Conservation (phyloP, 2,329 filamentous ascomycete species). For the Alternaria hordeiaustralica region DNA sequence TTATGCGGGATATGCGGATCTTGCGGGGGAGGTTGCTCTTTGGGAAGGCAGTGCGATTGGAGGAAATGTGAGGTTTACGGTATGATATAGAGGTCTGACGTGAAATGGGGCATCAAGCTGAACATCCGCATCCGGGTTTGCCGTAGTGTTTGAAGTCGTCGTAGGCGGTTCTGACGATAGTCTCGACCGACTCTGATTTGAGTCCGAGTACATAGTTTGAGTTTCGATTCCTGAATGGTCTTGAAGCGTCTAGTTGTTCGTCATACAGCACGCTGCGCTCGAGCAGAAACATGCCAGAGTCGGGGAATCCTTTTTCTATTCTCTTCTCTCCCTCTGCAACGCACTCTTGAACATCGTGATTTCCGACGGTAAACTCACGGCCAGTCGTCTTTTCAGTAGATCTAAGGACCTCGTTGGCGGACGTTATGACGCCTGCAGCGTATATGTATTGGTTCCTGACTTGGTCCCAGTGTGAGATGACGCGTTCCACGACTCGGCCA, state of each 20-base stretch:
- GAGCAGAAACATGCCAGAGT: constrained; percentile 49
- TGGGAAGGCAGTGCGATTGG: not conserved
- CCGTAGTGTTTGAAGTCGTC: constrained; percentile 29
- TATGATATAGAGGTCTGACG: not conserved
- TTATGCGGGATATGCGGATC: not conserved
- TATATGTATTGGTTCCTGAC: constrained; percentile 48
- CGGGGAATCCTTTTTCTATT: constrained; percentile 46
- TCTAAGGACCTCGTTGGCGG: constrained; percentile 41
- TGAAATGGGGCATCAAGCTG: constrained; percentile 13
- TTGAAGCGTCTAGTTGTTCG: constrained; percentile 27
- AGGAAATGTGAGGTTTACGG: not conserved
- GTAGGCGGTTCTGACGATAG: constrained; percentile 25
- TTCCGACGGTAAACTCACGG: constrained; percentile 39
- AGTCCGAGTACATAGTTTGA: constrained; percentile 27
- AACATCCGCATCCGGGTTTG: constrained; percentile 46
- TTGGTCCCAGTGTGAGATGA: constrained; percentile 40
- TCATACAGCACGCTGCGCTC: constrained; percentile 50
- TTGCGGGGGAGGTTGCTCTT: not conserved
- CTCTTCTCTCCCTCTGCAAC: constrained; percentile 44
- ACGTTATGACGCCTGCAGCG: constrained; percentile 40
- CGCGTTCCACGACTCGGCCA: constrained; percentile 33
- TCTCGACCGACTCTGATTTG: constrained; percentile 23
- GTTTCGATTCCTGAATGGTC: constrained; percentile 36
- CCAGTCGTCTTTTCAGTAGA: constrained; percentile 35
- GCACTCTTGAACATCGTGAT: constrained; percentile 43